Percentiles rank a stretch among this genome's conserved stretches.
These are phyloP conservation scores for Andrographis paniculata DNA, from an alignment of 305 asterid species.

Conservation along the genomic window DNA sequence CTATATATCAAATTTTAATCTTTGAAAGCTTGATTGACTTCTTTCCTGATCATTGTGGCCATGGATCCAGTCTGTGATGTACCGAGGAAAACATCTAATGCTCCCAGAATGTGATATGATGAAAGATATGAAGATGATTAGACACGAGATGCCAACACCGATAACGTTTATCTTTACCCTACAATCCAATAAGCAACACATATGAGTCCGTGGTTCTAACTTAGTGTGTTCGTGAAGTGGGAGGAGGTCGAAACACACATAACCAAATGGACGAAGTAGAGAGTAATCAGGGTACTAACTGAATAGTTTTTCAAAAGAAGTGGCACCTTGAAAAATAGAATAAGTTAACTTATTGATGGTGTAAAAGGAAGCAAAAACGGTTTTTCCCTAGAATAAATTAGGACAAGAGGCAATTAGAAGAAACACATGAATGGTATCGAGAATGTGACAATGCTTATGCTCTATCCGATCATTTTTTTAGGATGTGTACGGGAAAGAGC, in stretches of 20 bases:
- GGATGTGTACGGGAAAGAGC: neutral
- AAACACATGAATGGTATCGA: neutral
- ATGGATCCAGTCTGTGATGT: too few species aligned
- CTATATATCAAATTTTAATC: too few species aligned
- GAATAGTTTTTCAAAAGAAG: too few species aligned
- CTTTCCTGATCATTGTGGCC: too few species aligned
- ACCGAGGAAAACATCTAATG: too few species aligned
- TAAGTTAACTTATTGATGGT: neutral
- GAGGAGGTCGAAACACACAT: neutral
- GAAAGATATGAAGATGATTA: neutral
- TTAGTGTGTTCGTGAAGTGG: neutral
- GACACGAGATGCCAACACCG: neutral
- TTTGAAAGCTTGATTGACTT: too few species aligned
- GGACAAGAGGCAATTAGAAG: neutral
- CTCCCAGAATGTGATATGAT: neutral
- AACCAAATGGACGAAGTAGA: neutral
- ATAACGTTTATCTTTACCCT: neutral
- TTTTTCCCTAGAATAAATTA: neutral
- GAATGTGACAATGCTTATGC: neutral
- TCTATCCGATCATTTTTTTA: neutral
- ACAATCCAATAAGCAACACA: neutral
- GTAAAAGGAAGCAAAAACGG: neutral
- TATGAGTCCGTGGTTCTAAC: neutral
- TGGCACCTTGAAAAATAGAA: too few species aligned
- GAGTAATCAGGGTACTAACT: neutral